Base-by-base conservation (phyloP, 208 protist species). In the Angomonas deanei region DNA sequence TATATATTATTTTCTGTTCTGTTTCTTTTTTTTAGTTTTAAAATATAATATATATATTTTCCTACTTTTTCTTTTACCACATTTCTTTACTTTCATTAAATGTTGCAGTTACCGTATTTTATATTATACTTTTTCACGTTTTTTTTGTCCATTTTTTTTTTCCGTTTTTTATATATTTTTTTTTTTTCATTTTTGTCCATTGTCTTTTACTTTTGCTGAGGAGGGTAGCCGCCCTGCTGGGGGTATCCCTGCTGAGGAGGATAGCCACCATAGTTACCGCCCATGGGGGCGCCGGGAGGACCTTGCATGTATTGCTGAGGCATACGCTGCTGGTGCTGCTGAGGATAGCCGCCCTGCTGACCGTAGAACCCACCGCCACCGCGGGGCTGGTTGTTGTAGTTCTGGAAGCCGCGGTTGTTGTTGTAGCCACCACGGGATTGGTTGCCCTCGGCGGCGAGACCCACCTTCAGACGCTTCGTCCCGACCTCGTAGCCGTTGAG, bases 381-480 rank as follows among this genome's bases (percentile, higher is more conserved):
- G 36, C 8, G 36, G 36, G 36, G 36, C 36, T 15, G 15, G 8
- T 42, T 8, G 36, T 8, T 42, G 15, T 8, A 42, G 15, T 8
- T 15, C 36, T 42, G 36, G 36, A n/a, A 42, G 11, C 36, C 36
- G 8, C 36, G 11, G 8, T 42, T 8, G 15, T 64, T 61, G 58
- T 75, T 52, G 66, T 76, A 70, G 52, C 63, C 64, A 48, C 78
- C 68, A 54, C 56, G 66, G 21, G 78, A 80, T 69, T 88, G 86
- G 66, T 93, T 84, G 42, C 83, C 86, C 21, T 68, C 73, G 46
- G 83, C 78, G 3, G 87, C 87, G 24, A 91, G 72, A 38, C 83
- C 87, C 27, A 93, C 87, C 87, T 91, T 93, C 69, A 93, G 81
- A 70, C 87, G 83, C 75, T 93, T 93, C 78, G 87, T 93, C 65